Percentiles rank a stretch among this genome's conserved stretches.
Evolutionary conservation across 495 filamentous ascomycete species (phyloP).

Genomic region (Schizothecium vesticola): DNA sequence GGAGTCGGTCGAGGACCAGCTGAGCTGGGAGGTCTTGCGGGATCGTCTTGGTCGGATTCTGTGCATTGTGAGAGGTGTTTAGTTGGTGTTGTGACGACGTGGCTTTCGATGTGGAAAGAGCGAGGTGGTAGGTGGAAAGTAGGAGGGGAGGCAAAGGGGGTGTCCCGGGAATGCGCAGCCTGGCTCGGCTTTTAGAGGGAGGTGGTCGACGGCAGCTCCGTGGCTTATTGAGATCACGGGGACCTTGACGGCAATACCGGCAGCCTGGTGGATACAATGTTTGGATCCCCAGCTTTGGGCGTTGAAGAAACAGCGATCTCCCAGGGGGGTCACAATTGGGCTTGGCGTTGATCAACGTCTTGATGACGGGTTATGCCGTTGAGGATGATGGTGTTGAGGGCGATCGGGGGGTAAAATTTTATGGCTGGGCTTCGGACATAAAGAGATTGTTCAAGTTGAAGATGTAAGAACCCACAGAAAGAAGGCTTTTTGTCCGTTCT

Average conservation of each 20-base stretch:
- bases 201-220: neutral
- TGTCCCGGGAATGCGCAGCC: neutral
- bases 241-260: neutral
- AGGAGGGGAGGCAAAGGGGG: neutral
- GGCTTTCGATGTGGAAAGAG: neutral
- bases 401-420: neutral
- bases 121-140: neutral
- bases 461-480: neutral
- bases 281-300: neutral
- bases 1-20: constrained; percentile 16
- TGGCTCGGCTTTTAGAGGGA: neutral
- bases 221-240: neutral
- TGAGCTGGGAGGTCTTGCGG: constrained; percentile 11
- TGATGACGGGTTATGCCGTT: neutral
- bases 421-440: neutral
- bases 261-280: neutral
- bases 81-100: neutral
- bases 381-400: neutral
- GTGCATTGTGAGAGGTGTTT: constrained; percentile 8
- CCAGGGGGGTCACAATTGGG: neutral
- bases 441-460: neutral
- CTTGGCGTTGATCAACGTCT: neutral
- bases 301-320: neutral
- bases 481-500: neutral
- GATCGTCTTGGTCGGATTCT: constrained; percentile 25